A percentile compares a stretch with the other conserved stretches of the same genome.
phyloP scores from a whole-genome alignment of 331 rosid species.

The Erythrophleum ivorense region DNA sequence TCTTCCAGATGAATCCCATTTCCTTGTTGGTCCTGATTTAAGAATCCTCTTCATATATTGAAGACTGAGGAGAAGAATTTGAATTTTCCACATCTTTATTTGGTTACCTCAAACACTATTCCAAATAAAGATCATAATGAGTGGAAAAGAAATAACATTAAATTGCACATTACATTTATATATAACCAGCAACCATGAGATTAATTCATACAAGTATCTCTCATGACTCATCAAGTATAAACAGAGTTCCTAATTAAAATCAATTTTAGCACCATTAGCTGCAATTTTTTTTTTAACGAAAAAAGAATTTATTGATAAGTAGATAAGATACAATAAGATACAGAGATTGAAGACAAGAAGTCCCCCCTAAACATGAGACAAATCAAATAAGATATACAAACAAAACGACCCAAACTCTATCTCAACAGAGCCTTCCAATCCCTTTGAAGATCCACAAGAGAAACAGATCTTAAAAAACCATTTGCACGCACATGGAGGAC shows the following conservation, averaged over 20 bases:
- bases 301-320: too few relatives aligned
- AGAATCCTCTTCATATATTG: background rate
- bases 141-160: background rate
- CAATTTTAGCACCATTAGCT: slow-evolving; percentile 10
- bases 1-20: background rate
- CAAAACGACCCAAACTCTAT: too few relatives aligned
- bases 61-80: background rate
- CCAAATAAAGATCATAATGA: background rate
- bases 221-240: background rate
- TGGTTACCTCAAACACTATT: background rate
- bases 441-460: too few relatives aligned
- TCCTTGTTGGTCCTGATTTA: background rate
- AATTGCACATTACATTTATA: background rate
- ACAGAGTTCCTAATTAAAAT: background rate
- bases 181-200: background rate
- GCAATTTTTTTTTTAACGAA: too few relatives aligned
- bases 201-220: background rate
- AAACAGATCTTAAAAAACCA: too few relatives aligned
- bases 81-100: background rate
- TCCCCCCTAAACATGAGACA: too few relatives aligned
- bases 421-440: too few relatives aligned
- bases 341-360: too few relatives aligned
- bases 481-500: too few relatives aligned
- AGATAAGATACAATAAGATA: too few relatives aligned
- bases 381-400: too few relatives aligned